Base-by-base conservation (phyloP, 495 filamentous ascomycete species). In the Aspergillus biplanus region DNA sequence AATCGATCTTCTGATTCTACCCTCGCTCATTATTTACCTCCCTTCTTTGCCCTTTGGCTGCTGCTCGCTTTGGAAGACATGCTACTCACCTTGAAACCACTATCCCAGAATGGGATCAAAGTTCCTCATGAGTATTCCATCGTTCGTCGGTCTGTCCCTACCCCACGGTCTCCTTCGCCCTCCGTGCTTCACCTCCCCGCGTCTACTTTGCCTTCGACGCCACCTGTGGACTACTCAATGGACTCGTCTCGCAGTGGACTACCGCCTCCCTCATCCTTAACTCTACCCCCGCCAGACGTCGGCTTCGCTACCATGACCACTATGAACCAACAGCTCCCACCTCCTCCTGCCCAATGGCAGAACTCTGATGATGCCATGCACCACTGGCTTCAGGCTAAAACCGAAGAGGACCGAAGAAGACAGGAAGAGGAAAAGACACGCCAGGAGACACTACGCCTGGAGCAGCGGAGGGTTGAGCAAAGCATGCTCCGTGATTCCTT, bases 351-450 rank as follows among this genome's bases (percentile, higher is more conserved):
- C 48, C 85, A 85, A 78, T 92, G 89, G 84, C 87, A 90, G 68
- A 84, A 83, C 60, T 83, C 87, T 37, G 92, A 97, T 65, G 89
- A 94, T 37, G 85, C 89, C 21, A 90, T 92, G 89, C 86, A 87
- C 61, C 86, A 83, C 63, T 97, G 91, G 92, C 81, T 97, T 4
- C 72, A 83, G 52, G 90, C 92, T 13, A 96, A 91, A 77, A 82
- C 86, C 3, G 94, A 97, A 75, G 94, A 97, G 66, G 92, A 95
- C 62, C 86, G 85, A 64, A 86, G 89, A 67, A 90, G 81, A 70
- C 90, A 94, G 73, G 93, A 97, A 73, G 91, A 95, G 73, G 90
- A 97, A 74, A 91, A 85, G 80, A 96, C 91, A 27, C 84, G 87
- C 58, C 93, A 97, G 71, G 93, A 94, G 72, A 79, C 81, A 27